These are phyloP conservation scores for Tilletia setariae DNA, from an alignment of 1,284 basidiomycete species.

Conservation along the genomic window DNA sequence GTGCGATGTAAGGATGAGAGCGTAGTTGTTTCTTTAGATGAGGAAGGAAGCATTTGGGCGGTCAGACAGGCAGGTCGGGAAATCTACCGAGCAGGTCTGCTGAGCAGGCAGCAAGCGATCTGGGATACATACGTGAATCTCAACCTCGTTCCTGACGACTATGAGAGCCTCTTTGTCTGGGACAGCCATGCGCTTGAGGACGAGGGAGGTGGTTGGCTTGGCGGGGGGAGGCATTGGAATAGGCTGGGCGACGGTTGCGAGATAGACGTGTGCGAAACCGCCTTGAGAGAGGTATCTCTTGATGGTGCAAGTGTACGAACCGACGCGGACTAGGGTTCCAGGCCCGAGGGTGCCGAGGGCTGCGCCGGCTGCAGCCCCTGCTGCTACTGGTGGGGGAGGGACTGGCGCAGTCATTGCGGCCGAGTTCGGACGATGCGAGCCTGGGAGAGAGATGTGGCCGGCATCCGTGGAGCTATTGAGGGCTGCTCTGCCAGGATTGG, in stretches of 20 bases:
- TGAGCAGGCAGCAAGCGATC: neutral
- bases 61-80: no score
- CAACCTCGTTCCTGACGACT: conserved; percentile 96
- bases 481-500: no score
- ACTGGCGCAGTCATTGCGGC: no score
- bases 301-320: conserved; percentile 80
- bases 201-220: conserved; percentile 71
- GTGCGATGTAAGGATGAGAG: conserved; percentile 86
- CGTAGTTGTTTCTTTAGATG: conserved; percentile 69
- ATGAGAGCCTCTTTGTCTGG: conserved; percentile 81
- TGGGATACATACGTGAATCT: conserved; percentile 78
- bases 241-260: conserved; percentile 78
- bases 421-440: no score
- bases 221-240: conserved; percentile 58
- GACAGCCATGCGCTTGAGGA: conserved; percentile 94
- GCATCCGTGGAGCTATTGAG: no score
- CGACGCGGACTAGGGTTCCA: conserved; percentile 85
- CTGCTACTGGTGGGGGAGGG: no score
- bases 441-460: no score
- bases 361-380: neutral
- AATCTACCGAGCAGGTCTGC: neutral
- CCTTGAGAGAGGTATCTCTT: conserved; percentile 92
- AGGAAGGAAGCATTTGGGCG: neutral
- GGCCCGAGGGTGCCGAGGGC: conserved; percentile 48
- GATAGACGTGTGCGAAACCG: conserved; percentile 97